A percentile compares a stretch with the other conserved stretches of the same genome.
Evolutionary conservation across 1,284 basidiomycete species (phyloP).

Genomic region (Vanrija humicola): DNA sequence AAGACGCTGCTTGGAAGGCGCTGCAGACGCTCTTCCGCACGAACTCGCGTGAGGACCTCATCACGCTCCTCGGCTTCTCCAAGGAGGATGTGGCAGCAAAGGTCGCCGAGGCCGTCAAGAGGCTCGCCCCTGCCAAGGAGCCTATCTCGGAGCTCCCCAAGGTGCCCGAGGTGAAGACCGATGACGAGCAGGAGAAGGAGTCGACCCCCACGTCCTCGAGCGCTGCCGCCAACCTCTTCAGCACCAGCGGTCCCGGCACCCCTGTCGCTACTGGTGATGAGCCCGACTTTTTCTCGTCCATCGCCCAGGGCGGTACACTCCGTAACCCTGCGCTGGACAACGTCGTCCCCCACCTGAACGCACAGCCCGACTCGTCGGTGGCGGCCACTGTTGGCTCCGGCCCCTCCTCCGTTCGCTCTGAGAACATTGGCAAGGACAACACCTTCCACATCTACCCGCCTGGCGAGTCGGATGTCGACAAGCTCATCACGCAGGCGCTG

Average conservation of each 20-base stretch:
- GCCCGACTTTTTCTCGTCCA: constrained; percentile 81
- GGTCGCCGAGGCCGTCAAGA: constrained; percentile 76
- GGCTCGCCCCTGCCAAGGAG: constrained; percentile 51
- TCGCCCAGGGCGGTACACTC: constrained; percentile 54
- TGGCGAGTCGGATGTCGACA: constrained; percentile 83
- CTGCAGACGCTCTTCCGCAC: constrained; percentile 83
- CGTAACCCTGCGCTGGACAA: constrained; percentile 59
- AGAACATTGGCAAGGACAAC: constrained; percentile 57
- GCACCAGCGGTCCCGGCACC: constrained; percentile 48
- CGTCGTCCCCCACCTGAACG: constrained; percentile 72
- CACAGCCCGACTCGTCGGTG: constrained; percentile 76
- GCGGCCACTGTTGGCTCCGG: constrained; percentile 85
- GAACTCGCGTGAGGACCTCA: constrained; percentile 82
- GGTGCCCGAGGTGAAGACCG: constrained; percentile 17
- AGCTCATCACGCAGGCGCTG: constrained; percentile 84
- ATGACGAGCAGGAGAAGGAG: constrained; percentile 44
- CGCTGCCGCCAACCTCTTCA: constrained; percentile 54
- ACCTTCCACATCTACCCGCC: constrained; percentile 88
- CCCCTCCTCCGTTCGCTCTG: constrained; percentile 76
- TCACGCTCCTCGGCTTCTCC: constrained; percentile 87
- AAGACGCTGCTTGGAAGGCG: constrained; percentile 77
- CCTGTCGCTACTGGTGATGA: constrained; percentile 57
- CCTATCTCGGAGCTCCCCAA: constrained; percentile 36
- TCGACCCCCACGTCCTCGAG: background rate
- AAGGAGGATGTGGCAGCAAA: constrained; percentile 77